Conservation (phyloP, 306 rosid genomes). For the Gynostemma pentaphyllum region DNA sequence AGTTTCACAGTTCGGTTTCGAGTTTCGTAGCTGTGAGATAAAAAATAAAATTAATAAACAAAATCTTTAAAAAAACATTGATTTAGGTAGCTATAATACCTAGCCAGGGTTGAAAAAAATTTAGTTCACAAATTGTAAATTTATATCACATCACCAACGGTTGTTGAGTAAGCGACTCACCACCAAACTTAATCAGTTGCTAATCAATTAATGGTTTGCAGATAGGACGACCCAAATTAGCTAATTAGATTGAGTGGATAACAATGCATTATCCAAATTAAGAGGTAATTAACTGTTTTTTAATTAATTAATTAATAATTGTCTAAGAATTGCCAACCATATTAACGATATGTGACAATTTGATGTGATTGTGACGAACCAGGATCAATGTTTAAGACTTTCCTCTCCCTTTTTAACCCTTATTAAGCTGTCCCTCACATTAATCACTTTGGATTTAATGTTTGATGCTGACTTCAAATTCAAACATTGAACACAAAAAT, state of each 20-base stretch:
- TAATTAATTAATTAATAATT: background rate
- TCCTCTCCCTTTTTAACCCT: background rate
- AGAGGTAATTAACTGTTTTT: background rate
- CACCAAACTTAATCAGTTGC: slow-evolving; percentile 1
- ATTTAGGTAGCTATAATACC: no score
- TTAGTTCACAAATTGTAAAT: background rate
- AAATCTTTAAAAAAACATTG: no score
- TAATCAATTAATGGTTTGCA: background rate
- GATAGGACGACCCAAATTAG: background rate
- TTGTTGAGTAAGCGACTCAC: background rate
- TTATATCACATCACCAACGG: background rate
- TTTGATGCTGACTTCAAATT: background rate
- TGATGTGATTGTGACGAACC: slow-evolving; percentile 2
- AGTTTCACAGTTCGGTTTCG: no score
- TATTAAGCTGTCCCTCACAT: no score
- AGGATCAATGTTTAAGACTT: slow-evolving; percentile 16
- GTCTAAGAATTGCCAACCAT: background rate
- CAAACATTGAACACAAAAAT: no score
- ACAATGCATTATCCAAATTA: slow-evolving; percentile 3
- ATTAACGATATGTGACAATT: slow-evolving; percentile 9
- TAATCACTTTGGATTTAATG: background rate
- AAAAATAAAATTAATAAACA: no score
- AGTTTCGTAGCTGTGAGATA: no score
- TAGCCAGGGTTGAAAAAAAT: background rate
- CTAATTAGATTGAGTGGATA: no score